Conservation (phyloP, 352 stramenopile species). For the Globisporangium perplexum region DNA sequence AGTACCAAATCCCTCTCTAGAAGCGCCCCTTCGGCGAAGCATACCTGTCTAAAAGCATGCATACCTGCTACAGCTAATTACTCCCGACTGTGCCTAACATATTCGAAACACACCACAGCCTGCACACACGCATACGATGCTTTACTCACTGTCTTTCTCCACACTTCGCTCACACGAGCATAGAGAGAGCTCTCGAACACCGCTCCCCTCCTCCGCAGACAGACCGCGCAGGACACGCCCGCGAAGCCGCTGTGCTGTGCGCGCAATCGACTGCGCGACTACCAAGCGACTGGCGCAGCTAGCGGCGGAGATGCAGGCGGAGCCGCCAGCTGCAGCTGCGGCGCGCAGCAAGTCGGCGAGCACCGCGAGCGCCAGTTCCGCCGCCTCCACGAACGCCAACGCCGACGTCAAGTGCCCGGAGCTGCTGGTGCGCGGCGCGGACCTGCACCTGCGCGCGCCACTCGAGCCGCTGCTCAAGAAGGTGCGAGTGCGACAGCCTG, state of each 20-base stretch:
- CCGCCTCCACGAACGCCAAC: neutral
- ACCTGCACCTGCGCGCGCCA: constrained; percentile 36
- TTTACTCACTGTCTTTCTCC: neutral
- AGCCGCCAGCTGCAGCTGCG: neutral
- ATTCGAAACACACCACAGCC: no score
- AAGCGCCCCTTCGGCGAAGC: no score
- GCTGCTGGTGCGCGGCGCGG: constrained; percentile 32
- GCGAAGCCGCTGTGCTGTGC: no score
- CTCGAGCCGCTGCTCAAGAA: constrained; percentile 56
- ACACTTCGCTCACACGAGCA: neutral
- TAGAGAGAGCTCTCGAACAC: no score
- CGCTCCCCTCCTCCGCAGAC: no score
- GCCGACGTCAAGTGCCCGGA: constrained; percentile 35
- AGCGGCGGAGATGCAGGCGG: neutral
- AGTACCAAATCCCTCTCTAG: no score
- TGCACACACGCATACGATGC: no score
- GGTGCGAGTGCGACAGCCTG: no score
- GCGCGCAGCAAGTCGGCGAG: constrained; percentile 1
- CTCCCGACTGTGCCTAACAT: no score
- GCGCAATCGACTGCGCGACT: neutral
- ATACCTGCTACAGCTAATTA: no score
- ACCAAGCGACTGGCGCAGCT: neutral
- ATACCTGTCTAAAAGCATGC: neutral
- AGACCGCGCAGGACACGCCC: no score
- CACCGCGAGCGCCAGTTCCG: neutral